phyloP scores from a whole-genome alignment of 352 stramenopile genomes.

The Phytophthora kernoviae region DNA sequence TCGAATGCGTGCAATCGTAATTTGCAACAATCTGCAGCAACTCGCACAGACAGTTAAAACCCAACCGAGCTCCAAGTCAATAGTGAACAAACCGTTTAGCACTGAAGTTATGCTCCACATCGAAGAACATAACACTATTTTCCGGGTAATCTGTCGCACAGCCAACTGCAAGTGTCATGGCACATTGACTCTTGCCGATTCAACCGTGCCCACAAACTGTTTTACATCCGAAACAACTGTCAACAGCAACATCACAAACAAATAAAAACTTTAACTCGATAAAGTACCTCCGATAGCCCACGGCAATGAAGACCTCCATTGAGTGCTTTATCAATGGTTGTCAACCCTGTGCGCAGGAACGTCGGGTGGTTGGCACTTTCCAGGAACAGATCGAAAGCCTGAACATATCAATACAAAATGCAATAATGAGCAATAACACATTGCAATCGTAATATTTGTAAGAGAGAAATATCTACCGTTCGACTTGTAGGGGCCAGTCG shows the following conservation, averaged over 20 bases:
- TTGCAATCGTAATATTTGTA: slow-evolving; percentile 1
- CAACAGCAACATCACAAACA: slow-evolving; percentile 4
- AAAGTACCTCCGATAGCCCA: slow-evolving; percentile 51
- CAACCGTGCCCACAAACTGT: slow-evolving; percentile 71
- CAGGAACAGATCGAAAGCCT: slow-evolving; percentile 85
- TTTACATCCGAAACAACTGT: slow-evolving; percentile 6
- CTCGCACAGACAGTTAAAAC: neutral
- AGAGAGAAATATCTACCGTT: slow-evolving; percentile 31
- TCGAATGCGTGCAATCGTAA: slow-evolving; percentile 41
- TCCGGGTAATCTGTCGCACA: slow-evolving; percentile 72
- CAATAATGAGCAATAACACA: slow-evolving; percentile 1
- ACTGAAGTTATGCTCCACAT: slow-evolving; percentile 77
- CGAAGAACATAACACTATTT: slow-evolving; percentile 65
- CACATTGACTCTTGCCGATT: slow-evolving; percentile 79
- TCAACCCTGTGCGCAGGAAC: slow-evolving; percentile 67
- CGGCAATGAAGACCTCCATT: slow-evolving; percentile 62
- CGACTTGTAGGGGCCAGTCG: slow-evolving; percentile 50
- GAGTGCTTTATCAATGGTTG: slow-evolving; percentile 63
- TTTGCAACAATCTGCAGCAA: slow-evolving; percentile 47
- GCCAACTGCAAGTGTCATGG: slow-evolving; percentile 75
- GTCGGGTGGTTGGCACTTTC: slow-evolving; percentile 68
- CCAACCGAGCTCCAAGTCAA: neutral
- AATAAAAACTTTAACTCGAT: slow-evolving; percentile 7
- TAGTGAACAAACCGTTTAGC: slow-evolving; percentile 50
- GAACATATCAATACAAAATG: slow-evolving; percentile 8